Percentiles rank a stretch among this genome's conserved stretches.
Conservation (phyloP, 179 eudicot genomes). For the Silene vulgaris region DNA sequence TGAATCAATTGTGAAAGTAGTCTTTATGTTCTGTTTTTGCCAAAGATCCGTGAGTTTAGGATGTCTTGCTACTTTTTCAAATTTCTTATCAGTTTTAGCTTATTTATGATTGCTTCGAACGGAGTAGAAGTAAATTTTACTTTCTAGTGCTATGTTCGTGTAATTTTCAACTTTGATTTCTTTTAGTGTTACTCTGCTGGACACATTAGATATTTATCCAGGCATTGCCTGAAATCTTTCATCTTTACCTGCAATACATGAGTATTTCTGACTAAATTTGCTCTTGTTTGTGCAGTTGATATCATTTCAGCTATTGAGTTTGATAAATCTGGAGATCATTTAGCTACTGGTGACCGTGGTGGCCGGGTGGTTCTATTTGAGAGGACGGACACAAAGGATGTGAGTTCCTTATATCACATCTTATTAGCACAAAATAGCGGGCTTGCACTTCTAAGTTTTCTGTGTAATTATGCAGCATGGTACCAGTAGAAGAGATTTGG, state of each 20-base stretch:
- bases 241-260: neutral
- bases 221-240: neutral
- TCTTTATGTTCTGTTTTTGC: conserved; percentile 2
- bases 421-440: neutral
- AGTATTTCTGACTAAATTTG: conserved; percentile 2
- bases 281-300: conserved; percentile 38
- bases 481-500: conserved; percentile 61
- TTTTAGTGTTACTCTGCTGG: neutral
- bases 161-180: neutral
- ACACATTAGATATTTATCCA: neutral
- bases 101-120: neutral
- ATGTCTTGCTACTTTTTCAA: neutral
- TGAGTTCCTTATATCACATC: conserved; percentile 19
- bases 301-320: conserved; percentile 50
- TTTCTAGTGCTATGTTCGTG: neutral
- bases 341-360: conserved; percentile 52
- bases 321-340: conserved; percentile 46
- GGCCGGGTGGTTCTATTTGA: conserved; percentile 51
- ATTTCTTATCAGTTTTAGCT: neutral
- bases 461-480: conserved; percentile 47
- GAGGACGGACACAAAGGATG: conserved; percentile 47
- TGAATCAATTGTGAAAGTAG: neutral
- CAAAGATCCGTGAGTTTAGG: neutral
- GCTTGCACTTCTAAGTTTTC: neutral
- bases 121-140: neutral